Base-by-base conservation (phyloP, 2,329 filamentous ascomycete genomes). In the Cladosporium sp. region DNA sequence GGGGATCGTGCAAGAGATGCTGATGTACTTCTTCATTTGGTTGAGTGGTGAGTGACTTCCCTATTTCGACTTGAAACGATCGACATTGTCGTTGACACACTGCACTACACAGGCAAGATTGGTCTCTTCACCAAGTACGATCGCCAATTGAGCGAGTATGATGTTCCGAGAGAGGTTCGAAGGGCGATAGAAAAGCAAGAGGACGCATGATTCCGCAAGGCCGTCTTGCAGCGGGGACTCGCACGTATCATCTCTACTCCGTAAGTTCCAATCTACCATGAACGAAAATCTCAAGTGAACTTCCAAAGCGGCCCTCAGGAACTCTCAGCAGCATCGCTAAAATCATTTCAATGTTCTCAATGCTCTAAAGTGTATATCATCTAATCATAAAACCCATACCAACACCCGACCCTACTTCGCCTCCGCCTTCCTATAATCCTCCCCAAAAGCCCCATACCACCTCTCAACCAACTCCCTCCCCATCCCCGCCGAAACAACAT, bases 401-500 rank as follows among this genome's bases (percentile, higher is more conserved):
- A 27, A 4, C 22, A 27, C 4, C n/a, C 11, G 15, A n/a, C 32
- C 1, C 32, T 35, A 32, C 49, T 51, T 53, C 19, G 52, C 54
- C 35, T 57, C 59, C 20, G 58, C 59, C 32, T 59, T 57, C 33
- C 51, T 33, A 52, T 63, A 64, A 22, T 57, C 56, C 13, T 35
- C 45, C 2, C 58, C 58, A 53, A 63, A 63, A 33, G 56, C 60
- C 1, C 57, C 57, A 58, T 72, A 72, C 75, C 76, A 79, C 20
- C 60, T 67, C 1, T 69, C 64, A 3, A 78, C 67, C 16, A 78
- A 57, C 46, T 55, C 62, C 27, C 63, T 56, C 6, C 65, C 69
- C 57, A 66, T 65, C 0, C 78, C 77, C 1, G 76, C 74, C 6
- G 65, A 64, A 52, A 81, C 76, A 2, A 70, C 73, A 45, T 78